These are phyloP conservation scores for Elongisporangium anandrum DNA, from an alignment of 352 stramenopile genomes.

Conservation along the genomic window DNA sequence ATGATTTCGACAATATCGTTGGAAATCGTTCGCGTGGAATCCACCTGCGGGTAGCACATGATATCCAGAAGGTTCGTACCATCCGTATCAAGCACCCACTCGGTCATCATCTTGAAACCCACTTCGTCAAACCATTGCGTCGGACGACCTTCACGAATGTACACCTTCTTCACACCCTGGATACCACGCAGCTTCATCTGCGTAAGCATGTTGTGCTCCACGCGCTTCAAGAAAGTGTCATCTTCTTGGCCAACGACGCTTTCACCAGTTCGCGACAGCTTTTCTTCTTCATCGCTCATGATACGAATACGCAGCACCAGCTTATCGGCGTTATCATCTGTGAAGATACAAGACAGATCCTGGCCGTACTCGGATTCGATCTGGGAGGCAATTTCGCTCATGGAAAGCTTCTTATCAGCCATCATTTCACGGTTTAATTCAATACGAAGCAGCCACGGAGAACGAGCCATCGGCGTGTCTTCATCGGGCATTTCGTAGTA, in stretches of 20 bases:
- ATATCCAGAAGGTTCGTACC: constrained; percentile 98
- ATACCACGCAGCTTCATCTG: constrained; percentile 97
- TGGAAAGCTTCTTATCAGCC: constrained; percentile 96
- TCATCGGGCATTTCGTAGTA: constrained; percentile 98
- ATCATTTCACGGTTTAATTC: constrained; percentile 98
- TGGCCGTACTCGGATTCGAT: constrained; percentile 95
- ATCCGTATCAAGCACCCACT: constrained; percentile 99
- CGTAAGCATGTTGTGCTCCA: constrained; percentile 97
- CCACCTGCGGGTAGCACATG: constrained; percentile 95
- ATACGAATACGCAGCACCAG: constrained; percentile 97
- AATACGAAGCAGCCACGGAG: constrained; percentile 98
- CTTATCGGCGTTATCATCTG: constrained; percentile 98
- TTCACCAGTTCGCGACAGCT: constrained; percentile 74
- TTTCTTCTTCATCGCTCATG: constrained; percentile 92
- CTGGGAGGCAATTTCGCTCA: constrained; percentile 95
- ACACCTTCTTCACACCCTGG: constrained; percentile 98
- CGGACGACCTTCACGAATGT: constrained; percentile 94
- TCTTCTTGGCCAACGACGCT: constrained; percentile 90
- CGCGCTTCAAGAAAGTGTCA: constrained; percentile 95
- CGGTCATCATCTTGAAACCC: constrained; percentile 93
- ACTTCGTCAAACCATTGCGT: constrained; percentile 94
- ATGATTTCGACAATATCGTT: constrained; percentile 99
- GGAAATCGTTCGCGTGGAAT: constrained; percentile 95
- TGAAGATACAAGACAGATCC: constrained; percentile 96
- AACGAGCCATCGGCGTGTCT: constrained; percentile 92